Conservation (phyloP, 176 grass and related monocot genomes). For the Rhynchospora tenuis region DNA sequence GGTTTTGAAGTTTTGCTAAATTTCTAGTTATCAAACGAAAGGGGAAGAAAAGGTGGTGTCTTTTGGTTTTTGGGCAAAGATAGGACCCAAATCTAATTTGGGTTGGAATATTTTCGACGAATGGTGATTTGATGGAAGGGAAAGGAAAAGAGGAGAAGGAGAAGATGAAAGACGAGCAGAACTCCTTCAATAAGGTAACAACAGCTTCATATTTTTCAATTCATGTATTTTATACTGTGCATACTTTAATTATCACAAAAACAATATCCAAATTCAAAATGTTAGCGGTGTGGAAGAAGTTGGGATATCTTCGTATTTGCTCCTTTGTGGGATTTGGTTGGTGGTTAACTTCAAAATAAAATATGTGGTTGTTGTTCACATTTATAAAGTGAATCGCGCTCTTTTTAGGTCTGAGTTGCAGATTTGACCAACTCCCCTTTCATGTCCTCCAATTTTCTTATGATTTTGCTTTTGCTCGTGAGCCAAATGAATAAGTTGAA, state of each 20-base stretch:
- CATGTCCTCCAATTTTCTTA: too few relatives aligned
- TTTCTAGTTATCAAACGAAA: background rate
- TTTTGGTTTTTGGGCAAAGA: conserved; percentile 15
- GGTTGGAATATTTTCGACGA: background rate
- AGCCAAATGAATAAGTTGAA: too few relatives aligned
- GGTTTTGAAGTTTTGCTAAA: background rate
- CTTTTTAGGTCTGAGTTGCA: background rate
- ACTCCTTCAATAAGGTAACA: conserved; percentile 8
- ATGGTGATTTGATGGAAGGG: conserved; percentile 12
- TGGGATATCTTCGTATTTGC: background rate
- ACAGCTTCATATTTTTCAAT: too few relatives aligned
- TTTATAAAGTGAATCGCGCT: background rate
- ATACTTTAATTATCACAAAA: background rate
- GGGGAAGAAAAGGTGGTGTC: background rate
- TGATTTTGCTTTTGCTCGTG: too few relatives aligned
- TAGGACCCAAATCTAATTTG: conserved; percentile 12
- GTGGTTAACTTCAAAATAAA: conserved; percentile 17
- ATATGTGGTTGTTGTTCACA: background rate
- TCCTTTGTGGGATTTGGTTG: background rate
- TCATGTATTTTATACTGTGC: background rate
- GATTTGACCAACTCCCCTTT: background rate
- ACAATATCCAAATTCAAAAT: conserved; percentile 4
- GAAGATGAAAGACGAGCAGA: conserved; percentile 25
- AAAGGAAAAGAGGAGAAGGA: conserved; percentile 31
- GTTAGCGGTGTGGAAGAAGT: background rate